Conservation (phyloP, 306 rosid genomes). For the Adenanthera pavonina region DNA sequence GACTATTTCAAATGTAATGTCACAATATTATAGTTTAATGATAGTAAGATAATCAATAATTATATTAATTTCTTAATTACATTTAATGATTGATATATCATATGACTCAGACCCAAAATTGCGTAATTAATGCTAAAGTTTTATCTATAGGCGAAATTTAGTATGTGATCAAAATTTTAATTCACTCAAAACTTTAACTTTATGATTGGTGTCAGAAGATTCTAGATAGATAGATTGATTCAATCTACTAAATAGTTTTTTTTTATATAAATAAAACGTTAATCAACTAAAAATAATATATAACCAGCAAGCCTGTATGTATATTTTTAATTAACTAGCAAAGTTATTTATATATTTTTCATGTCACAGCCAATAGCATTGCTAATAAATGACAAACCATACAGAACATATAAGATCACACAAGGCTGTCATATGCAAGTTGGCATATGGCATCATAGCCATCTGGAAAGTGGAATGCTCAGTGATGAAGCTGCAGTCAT, state of each 20-base stretch:
- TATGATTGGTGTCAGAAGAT: neutral
- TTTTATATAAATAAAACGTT: no score
- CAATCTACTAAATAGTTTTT: neutral
- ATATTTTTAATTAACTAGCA: neutral
- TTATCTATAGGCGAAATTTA: no score
- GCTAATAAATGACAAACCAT: neutral
- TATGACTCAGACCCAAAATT: no score
- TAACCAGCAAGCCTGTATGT: neutral
- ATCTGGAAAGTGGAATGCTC: constrained; percentile 41
- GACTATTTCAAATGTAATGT: no score
- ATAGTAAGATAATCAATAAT: no score
- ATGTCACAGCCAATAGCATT: neutral
- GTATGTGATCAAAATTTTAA: neutral
- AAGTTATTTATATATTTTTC: neutral
- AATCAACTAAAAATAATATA: no score
- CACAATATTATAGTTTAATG: no score
- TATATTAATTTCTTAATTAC: no score
- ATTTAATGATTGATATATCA: no score
- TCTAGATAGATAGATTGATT: neutral
- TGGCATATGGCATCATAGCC: constrained; percentile 39
- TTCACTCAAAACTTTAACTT: neutral
- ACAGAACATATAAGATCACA: neutral
- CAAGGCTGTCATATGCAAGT: constrained; percentile 44
- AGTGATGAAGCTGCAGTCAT: neutral
- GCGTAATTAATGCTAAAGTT: no score